These are phyloP conservation scores for Flaveria sonorensis DNA, from an alignment of 129 eudicot genomes.

Conservation along the genomic window DNA sequence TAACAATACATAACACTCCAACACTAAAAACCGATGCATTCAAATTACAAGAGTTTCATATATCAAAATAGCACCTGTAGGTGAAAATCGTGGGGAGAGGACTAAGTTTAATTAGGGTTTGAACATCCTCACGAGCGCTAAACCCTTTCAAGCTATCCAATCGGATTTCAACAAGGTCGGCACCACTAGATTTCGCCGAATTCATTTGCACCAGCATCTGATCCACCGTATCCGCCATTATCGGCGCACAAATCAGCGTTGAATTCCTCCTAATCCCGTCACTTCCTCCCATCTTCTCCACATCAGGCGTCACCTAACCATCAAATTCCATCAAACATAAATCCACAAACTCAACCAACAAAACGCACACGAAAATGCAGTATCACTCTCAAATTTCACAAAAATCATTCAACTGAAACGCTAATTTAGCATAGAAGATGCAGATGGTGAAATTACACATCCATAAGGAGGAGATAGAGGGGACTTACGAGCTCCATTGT, in stretches of 20 bases:
- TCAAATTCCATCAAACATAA: slow-evolving; percentile 13
- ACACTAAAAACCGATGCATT: slow-evolving; percentile 1
- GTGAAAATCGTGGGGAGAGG: slow-evolving; percentile 89
- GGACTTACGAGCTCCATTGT: slow-evolving; percentile 41
- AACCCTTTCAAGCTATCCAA: slow-evolving; percentile 75
- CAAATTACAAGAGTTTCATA: neutral
- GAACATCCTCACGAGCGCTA: slow-evolving; percentile 45
- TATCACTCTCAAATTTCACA: too few species aligned
- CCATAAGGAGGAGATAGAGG: neutral
- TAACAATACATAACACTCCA: neutral
- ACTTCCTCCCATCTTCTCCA: slow-evolving; percentile 52
- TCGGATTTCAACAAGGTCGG: slow-evolving; percentile 88
- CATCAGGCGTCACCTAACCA: slow-evolving; percentile 40
- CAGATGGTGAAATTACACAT: neutral
- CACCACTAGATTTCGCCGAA: slow-evolving; percentile 67
- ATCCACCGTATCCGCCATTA: slow-evolving; percentile 88
- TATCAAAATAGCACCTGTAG: slow-evolving; percentile 59
- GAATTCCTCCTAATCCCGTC: slow-evolving; percentile 51
- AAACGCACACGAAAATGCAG: too few species aligned
- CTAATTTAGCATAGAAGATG: neutral
- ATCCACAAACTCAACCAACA: slow-evolving; percentile 6
- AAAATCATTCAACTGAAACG: neutral
- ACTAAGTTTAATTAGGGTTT: slow-evolving; percentile 49
- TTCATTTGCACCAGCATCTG: slow-evolving; percentile 61
- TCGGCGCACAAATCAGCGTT: slow-evolving; percentile 80